Evolutionary conservation across 768 basidiomycete species (phyloP).

Genomic region (Mycena metata): DNA sequence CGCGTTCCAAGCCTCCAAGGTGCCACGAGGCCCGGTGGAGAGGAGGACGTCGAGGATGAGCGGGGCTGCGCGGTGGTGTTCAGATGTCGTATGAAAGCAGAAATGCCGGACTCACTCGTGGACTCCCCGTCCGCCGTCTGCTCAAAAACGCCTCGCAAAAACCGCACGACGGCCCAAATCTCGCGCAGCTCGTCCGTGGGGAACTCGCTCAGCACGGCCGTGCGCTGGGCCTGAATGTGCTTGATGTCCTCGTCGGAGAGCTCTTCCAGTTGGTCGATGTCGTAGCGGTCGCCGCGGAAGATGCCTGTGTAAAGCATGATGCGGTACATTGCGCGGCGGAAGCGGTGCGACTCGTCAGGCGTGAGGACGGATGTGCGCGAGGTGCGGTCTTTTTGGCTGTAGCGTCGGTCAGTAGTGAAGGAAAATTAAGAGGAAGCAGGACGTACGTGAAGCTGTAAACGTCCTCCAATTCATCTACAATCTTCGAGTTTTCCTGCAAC

Average conservation of each 20-base stretch:
- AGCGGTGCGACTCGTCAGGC: neutral
- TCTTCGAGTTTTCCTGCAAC: slow-evolving; percentile 25
- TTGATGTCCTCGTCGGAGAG: neutral
- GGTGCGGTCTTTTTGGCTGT: slow-evolving; percentile 8
- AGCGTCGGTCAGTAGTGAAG: neutral
- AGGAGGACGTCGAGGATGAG: slow-evolving; percentile 19
- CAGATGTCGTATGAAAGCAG: too few relatives aligned
- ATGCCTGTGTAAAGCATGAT: neutral
- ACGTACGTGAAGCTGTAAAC: slow-evolving; percentile 43
- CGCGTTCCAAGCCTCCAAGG: slow-evolving; percentile 5
- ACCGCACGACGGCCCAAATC: slow-evolving; percentile 1
- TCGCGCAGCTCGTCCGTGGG: slow-evolving; percentile 1
- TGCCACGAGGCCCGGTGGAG: slow-evolving; percentile 12
- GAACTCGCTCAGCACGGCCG: slow-evolving; percentile 8
- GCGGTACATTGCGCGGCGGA: slow-evolving; percentile 11
- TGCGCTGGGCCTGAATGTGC: neutral
- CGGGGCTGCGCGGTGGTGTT: neutral
- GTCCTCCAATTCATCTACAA: slow-evolving; percentile 37
- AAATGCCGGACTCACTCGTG: too few relatives aligned
- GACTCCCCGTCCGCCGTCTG: too few relatives aligned
- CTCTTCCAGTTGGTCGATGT: neutral
- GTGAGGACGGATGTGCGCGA: neutral
- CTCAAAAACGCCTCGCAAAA: neutral
- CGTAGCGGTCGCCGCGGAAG: neutral
- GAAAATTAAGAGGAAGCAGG: neutral